A percentile compares a stretch with the other conserved stretches of the same genome.
phyloP scores from a whole-genome alignment of 192 early-diverging fungal genomes.

The Martensiomyces pterosporus region DNA sequence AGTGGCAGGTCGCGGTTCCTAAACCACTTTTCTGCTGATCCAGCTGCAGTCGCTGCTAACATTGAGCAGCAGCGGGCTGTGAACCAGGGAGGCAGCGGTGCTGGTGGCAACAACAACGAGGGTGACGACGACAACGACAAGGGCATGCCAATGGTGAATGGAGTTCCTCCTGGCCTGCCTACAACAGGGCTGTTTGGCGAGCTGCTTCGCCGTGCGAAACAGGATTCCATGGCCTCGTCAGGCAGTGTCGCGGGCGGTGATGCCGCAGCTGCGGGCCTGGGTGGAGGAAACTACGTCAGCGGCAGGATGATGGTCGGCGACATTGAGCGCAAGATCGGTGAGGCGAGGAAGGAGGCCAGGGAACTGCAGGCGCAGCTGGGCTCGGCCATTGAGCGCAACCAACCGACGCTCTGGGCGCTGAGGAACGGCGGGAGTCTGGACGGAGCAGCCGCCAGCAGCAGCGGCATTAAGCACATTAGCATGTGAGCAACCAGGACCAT shows the following conservation, averaged over 20 bases:
- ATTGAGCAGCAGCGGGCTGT: slow-evolving; percentile 2
- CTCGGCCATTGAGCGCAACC: slow-evolving; percentile 44
- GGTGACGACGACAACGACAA: not conserved
- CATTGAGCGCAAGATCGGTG: slow-evolving; percentile 38
- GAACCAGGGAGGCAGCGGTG: not conserved
- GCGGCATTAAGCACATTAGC: too few species aligned
- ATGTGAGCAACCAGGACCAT: too few species aligned
- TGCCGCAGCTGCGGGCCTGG: not conserved
- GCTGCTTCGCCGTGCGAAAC: slow-evolving; percentile 35
- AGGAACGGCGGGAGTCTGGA: slow-evolving; percentile 11
- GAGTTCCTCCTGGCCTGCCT: slow-evolving; percentile 35
- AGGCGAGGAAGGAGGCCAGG: slow-evolving; percentile 31
- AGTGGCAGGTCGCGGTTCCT: slow-evolving; percentile 46
- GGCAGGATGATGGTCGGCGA: slow-evolving; percentile 38
- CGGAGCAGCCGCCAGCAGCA: too few species aligned
- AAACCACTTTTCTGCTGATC: slow-evolving; percentile 35
- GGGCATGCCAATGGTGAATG: slow-evolving; percentile 9
- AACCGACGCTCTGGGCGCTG: slow-evolving; percentile 39
- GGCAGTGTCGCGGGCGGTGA: not conserved
- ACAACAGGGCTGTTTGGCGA: slow-evolving; percentile 45
- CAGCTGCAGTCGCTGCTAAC: not conserved
- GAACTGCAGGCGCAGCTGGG: slow-evolving; percentile 46
- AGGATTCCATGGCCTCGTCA: slow-evolving; percentile 4
- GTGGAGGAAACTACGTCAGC: slow-evolving; percentile 3
- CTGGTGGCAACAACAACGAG: slow-evolving; percentile 2